Evolutionary conservation across 345 rosid species (phyloP), one percentile per base, ranked within the genome.

Genomic region (Arabis alpina): DNA sequence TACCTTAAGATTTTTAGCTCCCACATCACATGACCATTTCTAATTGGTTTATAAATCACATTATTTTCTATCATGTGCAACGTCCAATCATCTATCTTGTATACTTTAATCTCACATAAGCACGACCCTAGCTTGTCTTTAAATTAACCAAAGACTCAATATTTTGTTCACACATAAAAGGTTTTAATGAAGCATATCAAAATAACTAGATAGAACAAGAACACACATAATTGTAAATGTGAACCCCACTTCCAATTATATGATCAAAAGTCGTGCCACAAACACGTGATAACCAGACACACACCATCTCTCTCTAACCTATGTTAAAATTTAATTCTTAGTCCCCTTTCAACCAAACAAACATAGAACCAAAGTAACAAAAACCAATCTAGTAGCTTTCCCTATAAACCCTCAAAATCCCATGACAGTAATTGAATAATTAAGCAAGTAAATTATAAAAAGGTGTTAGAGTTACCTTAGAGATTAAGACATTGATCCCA

Each of bases 401-500:
- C 54, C 37, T 52, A 23, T 34, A 59, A 6, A 48, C 40, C 40
- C 25, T 52, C 41, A 19, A 19, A 19, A 19, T 19, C 23, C 23
- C 23, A 19, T 19, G 23, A 19, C 1, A 19, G 23, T 19, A 19
- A 19, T 19, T 19, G 23, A 19, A 19, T 19, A 19, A 19, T 19
- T 19, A 19, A 19, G 23, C 23, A 19, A 19, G 23, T 19, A 19
- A 19, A 19, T 19, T 19, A 19, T 19, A 19, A 19, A 19, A 19
- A 19, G 23, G 23, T 19, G 23, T 19, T 19, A 19, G 23, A 23
- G 1, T 11, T 68, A 91, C 99, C 96, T 91, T 89, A 72, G 99
- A 88, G 78, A 94, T 84, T 75, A 94, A 97, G 71, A 94, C 79
- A 76, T 94, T 94, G 15, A 92, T 91, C 65, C 97, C 99, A 59